Conservation (phyloP, 2,329 filamentous ascomycete species). For the Penicillium sp. region DNA sequence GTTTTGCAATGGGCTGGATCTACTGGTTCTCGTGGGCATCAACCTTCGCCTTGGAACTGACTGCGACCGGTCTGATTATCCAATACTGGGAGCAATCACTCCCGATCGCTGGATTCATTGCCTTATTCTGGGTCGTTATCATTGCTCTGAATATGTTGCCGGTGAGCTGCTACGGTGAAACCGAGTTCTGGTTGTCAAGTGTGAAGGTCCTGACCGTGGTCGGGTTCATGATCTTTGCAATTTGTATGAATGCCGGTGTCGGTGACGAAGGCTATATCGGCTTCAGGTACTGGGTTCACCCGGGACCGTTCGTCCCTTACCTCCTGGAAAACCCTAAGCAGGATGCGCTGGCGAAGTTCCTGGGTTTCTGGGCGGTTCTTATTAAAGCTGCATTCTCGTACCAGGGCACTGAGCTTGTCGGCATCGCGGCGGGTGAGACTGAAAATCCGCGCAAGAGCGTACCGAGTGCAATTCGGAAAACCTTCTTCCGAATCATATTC, state of each 20-base stretch:
- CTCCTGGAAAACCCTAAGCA: constrained; percentile 9
- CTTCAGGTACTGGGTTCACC: constrained; percentile 14
- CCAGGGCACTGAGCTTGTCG: constrained; percentile 15
- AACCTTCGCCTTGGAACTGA: constrained; percentile 12
- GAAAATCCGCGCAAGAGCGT: constrained; percentile 14
- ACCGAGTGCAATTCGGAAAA: constrained; percentile 12
- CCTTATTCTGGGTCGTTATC: constrained; percentile 13
- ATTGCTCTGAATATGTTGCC: constrained; percentile 8
- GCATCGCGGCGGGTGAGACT: constrained; percentile 13
- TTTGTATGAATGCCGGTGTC: constrained; percentile 13
- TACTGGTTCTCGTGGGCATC: constrained; percentile 17
- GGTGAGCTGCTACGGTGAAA: constrained; percentile 14
- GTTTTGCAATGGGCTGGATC: constrained; percentile 17
- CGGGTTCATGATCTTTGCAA: constrained; percentile 13
- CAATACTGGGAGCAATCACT: constrained; percentile 14
- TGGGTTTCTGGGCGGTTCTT: constrained; percentile 14
- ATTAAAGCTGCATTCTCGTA: constrained; percentile 13
- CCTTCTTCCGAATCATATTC: constrained; percentile 13
- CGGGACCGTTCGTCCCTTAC: constrained; percentile 11
- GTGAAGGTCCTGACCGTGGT: constrained; percentile 12
- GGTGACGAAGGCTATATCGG: constrained; percentile 11
- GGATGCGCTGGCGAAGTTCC: constrained; percentile 6
- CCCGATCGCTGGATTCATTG: constrained; percentile 10
- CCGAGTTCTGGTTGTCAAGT: constrained; percentile 14
- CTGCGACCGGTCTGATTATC: constrained; percentile 12